Conservation (phyloP, 2,329 filamentous ascomycete genomes). For the Apiospora koreana region DNA sequence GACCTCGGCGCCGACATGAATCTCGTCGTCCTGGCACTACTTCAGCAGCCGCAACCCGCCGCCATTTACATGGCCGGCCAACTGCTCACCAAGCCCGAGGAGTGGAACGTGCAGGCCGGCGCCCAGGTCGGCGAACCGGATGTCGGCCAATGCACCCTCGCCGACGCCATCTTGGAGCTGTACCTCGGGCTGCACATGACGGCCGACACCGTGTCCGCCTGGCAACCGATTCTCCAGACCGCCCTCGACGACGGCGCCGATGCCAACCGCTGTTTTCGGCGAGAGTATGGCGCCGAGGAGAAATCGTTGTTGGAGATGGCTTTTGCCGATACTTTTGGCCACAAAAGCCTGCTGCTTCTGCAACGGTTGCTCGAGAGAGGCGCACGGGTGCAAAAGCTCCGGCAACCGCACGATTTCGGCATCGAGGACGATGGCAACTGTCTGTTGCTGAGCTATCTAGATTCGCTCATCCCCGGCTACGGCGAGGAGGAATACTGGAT, state of each 20-base stretch:
- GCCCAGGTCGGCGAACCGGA: not conserved
- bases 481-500: not conserved
- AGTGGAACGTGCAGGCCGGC: not conserved
- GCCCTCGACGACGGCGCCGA: not conserved
- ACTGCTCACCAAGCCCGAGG: not conserved
- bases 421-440: not conserved
- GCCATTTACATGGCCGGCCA: not conserved
- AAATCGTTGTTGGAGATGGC: not conserved
- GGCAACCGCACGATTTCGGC: not conserved
- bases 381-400: not conserved
- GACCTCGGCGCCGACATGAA: not conserved
- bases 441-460: not conserved
- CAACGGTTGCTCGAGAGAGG: not conserved
- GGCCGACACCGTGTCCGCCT: not conserved
- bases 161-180: not conserved
- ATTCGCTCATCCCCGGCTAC: not conserved
- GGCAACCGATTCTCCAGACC: not conserved
- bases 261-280: not conserved
- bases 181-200: not conserved
- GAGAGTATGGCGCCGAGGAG: not conserved
- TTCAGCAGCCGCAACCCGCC: not conserved
- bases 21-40: not conserved
- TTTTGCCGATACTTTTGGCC: not conserved
- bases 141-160: not conserved
- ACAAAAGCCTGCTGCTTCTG: not conserved